Base-by-base conservation (phyloP, 129 eudicot genomes). In the Scalesia atractyloides region DNA sequence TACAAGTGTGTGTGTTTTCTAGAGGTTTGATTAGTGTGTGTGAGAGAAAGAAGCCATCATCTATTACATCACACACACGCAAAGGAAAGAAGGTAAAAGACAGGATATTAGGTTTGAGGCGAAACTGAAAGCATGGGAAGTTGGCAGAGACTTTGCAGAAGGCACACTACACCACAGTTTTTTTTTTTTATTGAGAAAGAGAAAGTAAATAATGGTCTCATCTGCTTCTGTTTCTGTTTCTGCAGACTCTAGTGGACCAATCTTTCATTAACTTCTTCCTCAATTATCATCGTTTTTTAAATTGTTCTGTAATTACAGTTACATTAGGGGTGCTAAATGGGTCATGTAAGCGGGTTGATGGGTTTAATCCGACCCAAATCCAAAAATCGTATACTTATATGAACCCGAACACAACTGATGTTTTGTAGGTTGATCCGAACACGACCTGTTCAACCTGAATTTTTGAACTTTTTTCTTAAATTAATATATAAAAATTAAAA, bases 101-200 rank as follows among this genome's bases (percentile, higher is more conserved):
- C 80, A 39, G 2, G 44, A 75, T 66, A 52, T 52, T 52, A 65
- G 79, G 79, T 75, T 75, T 75, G 72, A 64, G 73, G 64, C 61
- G 59, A 17, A 53, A 53, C 22, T 20, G 36, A 70, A 76, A 76
- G 80, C 74, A 76, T 76, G 80, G 80, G 80, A 76, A 67, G 61
- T 2, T 76, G 80, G 68, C 80, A 67, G 80, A 76, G 80, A 76
- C 16, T 20, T 56, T 76, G 68, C 80, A 76, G 80, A 44, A 67
- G 80, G 80, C 34, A 73, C 76, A 72, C 68, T 72, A 59, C 76
- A 51, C 66, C 73, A 75, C 80, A 67, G 74, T 41, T 41, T 67
- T 56, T 76, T 75, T 75, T 60, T 76, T 67, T 76, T 60, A 67
- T 76, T 76, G 74, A 76, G 80, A 76, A 76, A 76, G 80, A 76